Percentiles rank a stretch among this genome's conserved stretches.
These are phyloP conservation scores for Apiotrichum brassicae DNA, from an alignment of 1,284 basidiomycete genomes.

Conservation along the genomic window DNA sequence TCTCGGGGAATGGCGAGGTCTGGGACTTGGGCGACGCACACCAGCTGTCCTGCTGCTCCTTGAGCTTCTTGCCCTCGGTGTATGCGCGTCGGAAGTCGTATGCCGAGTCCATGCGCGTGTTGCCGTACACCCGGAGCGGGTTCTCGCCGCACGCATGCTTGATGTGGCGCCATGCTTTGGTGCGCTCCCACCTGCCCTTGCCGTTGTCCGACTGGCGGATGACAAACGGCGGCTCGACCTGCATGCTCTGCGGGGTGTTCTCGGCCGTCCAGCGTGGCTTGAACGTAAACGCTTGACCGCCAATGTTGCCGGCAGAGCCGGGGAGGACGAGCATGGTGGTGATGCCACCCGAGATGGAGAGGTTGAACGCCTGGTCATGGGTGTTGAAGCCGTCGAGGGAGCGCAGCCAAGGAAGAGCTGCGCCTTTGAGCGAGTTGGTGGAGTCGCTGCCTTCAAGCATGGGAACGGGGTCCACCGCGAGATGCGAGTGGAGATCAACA, in stretches of 20 bases:
- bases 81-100: slow-evolving; percentile 60
- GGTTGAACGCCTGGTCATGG: slow-evolving; percentile 49
- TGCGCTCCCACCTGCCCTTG: slow-evolving; percentile 29
- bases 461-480: slow-evolving; percentile 63
- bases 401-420: slow-evolving; percentile 50
- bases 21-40: slow-evolving; percentile 52
- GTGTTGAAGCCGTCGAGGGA: slow-evolving; percentile 53
- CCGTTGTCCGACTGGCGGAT: slow-evolving; percentile 31
- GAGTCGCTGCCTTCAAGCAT: slow-evolving; percentile 50
- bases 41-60: slow-evolving; percentile 65
- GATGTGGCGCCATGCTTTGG: slow-evolving; percentile 41
- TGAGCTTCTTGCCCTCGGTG: slow-evolving; percentile 65
- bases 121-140: slow-evolving; percentile 49
- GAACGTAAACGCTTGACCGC: slow-evolving; percentile 51
- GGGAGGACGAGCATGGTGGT: slow-evolving; percentile 52
- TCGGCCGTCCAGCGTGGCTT: slow-evolving; percentile 49
- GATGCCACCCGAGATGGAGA: slow-evolving; percentile 50
- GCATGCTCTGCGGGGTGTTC: slow-evolving; percentile 46
- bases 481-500: slow-evolving; percentile 73
- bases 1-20: slow-evolving; percentile 60
- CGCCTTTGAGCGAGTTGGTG: slow-evolving; percentile 44
- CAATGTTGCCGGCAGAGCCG: slow-evolving; percentile 43
- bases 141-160: slow-evolving; percentile 52
- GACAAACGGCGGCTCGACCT: slow-evolving; percentile 46
- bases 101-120: slow-evolving; percentile 54